Base-by-base conservation (phyloP, 139 green algal genomes). In the Chlorella vulgaris region DNA sequence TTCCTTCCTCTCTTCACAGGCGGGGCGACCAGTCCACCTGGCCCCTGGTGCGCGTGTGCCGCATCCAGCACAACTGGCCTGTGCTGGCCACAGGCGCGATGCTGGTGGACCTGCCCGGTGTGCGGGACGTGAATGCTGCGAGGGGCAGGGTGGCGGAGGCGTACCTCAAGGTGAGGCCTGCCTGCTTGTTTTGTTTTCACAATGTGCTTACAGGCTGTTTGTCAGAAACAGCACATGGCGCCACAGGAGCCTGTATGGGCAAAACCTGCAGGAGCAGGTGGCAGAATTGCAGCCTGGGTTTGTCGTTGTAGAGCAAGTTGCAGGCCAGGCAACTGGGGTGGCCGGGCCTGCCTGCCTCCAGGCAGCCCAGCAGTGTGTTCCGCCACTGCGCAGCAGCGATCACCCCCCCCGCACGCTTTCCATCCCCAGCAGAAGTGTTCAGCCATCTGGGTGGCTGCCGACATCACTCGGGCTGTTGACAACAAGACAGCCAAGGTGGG, bases 401-500 rank as follows among this genome's bases (percentile, higher is more conserved):
- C 18, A 8, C n/a, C n/a, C n/a, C n/a, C n/a, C n/a, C n/a, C n/a
- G n/a, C n/a, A n/a, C 2, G 19, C 1, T 28, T 8, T 29, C 63
- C 22, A 29, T 33, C 42, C 0, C 42, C n/a, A 39, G 69, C 69
- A 76, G 69, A 61, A 61, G 42, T 76, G 69, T 42, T 40, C 42
- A 15, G 69, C 69, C 42, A 76, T 76, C 42, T 76, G 69, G 69
- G 42, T 76, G 26, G 29, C 24, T 28, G 69, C 69, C 42, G 69
- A 76, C 69, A 76, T 76, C 69, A 76, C 69, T 1, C 40, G 69
- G 1, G 69, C 69, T 0, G 69, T 62, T 28, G 69, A 76, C 69
- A 76, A 61, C 69, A 76, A 76, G 69, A 76, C 69, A n/a, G 69
- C 69, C 40, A 76, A 76, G 69, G 69, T 60, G 18, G 55, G 55